These are phyloP conservation scores for Firmiana major DNA, from an alignment of 345 rosid genomes.

Conservation along the genomic window DNA sequence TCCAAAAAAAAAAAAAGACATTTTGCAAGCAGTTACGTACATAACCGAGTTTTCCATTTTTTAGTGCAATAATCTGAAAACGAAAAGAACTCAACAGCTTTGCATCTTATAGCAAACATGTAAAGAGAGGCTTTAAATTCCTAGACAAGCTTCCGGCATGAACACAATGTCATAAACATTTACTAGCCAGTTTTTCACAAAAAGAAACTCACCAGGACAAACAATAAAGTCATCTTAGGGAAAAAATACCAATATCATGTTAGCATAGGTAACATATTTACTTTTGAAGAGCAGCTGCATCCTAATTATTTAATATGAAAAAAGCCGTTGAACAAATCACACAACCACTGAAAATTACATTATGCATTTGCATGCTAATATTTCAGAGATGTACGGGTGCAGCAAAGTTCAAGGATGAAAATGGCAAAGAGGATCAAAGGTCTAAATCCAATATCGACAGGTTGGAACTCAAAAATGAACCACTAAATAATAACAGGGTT, in stretches of 20 bases:
- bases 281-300: not conserved
- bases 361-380: not conserved
- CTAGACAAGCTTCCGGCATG: not conserved
- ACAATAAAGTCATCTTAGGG: not conserved
- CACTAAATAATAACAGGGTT: not conserved
- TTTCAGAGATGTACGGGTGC: not conserved
- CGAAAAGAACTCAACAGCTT: not conserved
- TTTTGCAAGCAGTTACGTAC: not conserved
- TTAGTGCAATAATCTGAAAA: not conserved
- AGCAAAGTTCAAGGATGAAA: not conserved
- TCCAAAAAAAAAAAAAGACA: not conserved
- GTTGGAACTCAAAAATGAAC: not conserved
- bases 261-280: slow-evolving; percentile 5
- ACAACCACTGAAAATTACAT: not conserved
- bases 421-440: not conserved
- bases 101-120: not conserved
- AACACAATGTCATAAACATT: not conserved
- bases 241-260: not conserved
- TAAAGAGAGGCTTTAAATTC: not conserved
- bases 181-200: not conserved
- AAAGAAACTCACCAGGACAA: not conserved
- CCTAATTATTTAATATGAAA: not conserved
- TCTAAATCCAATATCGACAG: not conserved
- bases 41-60: not conserved
- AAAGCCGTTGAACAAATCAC: not conserved